Evolutionary conservation across 345 rosid species (phyloP).

Genomic region (Triadica sebifera): DNA sequence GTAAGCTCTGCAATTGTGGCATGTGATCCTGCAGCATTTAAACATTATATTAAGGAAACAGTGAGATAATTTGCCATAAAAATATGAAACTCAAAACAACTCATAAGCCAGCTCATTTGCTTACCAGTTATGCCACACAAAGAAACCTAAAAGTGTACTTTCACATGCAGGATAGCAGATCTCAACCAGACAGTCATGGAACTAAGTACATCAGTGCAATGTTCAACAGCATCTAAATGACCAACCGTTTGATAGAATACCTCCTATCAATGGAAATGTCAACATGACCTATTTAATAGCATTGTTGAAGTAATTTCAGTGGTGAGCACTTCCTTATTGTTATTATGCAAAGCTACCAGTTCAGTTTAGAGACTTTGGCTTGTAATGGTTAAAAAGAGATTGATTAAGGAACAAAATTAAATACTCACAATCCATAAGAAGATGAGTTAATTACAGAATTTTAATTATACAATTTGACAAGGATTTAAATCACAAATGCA

Average conservation of each 20-base stretch:
- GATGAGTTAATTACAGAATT: neutral
- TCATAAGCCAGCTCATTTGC: neutral
- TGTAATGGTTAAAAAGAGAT: neutral
- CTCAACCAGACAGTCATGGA: neutral
- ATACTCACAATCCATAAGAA: neutral
- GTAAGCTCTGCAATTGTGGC: slow-evolving; percentile 57
- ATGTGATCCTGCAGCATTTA: slow-evolving; percentile 50
- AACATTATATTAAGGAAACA: slow-evolving; percentile 6
- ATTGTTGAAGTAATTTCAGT: neutral
- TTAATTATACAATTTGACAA: no score
- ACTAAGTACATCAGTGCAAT: no score
- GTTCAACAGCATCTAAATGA: no score
- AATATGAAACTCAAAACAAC: neutral
- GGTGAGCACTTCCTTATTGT: neutral
- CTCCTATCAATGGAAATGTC: neutral
- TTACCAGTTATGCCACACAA: neutral
- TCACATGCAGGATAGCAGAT: neutral
- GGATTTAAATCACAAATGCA: neutral
- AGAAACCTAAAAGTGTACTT: neutral
- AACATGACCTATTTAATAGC: neutral
- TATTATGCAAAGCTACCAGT: neutral
- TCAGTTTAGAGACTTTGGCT: neutral
- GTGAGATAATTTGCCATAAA: slow-evolving; percentile 6
- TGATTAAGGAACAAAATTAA: neutral
- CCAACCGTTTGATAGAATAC: neutral